Percentiles rank a stretch among this genome's conserved stretches.
Conservation (phyloP, 2,329 filamentous ascomycete species). For the Cladosporium sp. region DNA sequence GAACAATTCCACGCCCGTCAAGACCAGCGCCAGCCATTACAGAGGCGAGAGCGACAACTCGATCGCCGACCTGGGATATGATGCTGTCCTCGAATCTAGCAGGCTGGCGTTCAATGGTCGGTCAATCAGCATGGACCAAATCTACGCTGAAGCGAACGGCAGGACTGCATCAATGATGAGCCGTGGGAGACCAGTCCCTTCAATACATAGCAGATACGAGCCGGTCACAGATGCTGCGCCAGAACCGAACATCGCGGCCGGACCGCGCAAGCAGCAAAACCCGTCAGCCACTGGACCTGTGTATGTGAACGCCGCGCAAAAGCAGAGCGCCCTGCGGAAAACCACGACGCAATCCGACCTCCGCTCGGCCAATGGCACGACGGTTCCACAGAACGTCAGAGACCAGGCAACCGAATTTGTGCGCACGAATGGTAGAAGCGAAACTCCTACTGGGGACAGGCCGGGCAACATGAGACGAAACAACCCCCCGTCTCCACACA, state of each 20-base stretch:
- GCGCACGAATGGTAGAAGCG: constrained; percentile 44
- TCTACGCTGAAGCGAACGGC: constrained; percentile 46
- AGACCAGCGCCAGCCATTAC: background rate
- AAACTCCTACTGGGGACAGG: constrained; percentile 11
- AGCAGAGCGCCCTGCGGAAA: constrained; percentile 34
- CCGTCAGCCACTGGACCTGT: constrained; percentile 40
- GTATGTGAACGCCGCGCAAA: constrained; percentile 35
- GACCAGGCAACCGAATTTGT: constrained; percentile 53
- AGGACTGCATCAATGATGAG: constrained; percentile 43
- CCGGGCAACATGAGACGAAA: constrained; percentile 39
- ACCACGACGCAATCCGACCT: constrained; percentile 37
- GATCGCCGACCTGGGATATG: constrained; percentile 58
- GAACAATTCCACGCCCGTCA: constrained; percentile 4
- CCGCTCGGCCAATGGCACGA: constrained; percentile 30
- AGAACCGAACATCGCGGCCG: constrained; percentile 78
- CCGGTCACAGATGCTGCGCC: constrained; percentile 78
- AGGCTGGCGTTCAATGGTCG: constrained; percentile 54
- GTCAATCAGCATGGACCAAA: constrained; percentile 76
- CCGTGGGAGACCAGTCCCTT: constrained; percentile 46
- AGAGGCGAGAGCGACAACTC: constrained; percentile 19
- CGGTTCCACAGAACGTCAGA: constrained; percentile 45
- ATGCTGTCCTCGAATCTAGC: constrained; percentile 60
- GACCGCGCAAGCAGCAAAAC: constrained; percentile 63
- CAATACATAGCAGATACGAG: constrained; percentile 45
- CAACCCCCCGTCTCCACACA: constrained; percentile 29